Conservation (phyloP, 2,329 filamentous ascomycete genomes). For the Penicillium sp. region DNA sequence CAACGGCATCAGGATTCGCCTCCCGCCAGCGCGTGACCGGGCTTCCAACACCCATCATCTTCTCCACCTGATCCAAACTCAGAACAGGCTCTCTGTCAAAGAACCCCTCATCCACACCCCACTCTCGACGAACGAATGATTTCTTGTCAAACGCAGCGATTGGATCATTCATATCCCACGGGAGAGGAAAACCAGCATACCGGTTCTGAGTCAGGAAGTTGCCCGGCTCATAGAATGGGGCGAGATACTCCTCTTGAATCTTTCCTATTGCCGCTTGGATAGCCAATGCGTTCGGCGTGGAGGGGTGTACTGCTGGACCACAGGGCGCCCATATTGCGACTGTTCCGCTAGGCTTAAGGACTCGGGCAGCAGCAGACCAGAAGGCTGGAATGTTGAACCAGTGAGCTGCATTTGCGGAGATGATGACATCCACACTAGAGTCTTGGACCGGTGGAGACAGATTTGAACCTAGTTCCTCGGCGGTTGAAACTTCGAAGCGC, state of each 20-base stretch:
- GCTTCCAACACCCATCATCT: constrained; percentile 35
- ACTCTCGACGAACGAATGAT: constrained; percentile 46
- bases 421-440: constrained; percentile 51
- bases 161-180: constrained; percentile 47
- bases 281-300: constrained; percentile 41
- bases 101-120: constrained; percentile 32
- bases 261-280: constrained; percentile 45
- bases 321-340: constrained; percentile 54
- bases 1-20: constrained; percentile 38
- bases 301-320: constrained; percentile 19
- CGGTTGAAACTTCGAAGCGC: constrained; percentile 45
- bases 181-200: constrained; percentile 49
- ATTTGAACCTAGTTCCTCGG: constrained; percentile 46
- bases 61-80: constrained; percentile 25
- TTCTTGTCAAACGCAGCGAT: constrained; percentile 41
- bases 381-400: constrained; percentile 59
- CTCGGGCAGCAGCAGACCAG: constrained; percentile 48
- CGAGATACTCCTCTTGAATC: constrained; percentile 38
- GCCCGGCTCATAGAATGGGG: constrained; percentile 42
- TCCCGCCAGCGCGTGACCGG: constrained; percentile 44
- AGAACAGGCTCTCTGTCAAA: constrained; percentile 22
- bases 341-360: constrained; percentile 54
- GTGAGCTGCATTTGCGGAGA: constrained; percentile 54
- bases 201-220: constrained; percentile 42
- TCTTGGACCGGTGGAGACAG: constrained; percentile 28